These are phyloP conservation scores for Fimicolochytrium jonesii DNA, from an alignment of 192 early-diverging fungal genomes.

Conservation along the genomic window DNA sequence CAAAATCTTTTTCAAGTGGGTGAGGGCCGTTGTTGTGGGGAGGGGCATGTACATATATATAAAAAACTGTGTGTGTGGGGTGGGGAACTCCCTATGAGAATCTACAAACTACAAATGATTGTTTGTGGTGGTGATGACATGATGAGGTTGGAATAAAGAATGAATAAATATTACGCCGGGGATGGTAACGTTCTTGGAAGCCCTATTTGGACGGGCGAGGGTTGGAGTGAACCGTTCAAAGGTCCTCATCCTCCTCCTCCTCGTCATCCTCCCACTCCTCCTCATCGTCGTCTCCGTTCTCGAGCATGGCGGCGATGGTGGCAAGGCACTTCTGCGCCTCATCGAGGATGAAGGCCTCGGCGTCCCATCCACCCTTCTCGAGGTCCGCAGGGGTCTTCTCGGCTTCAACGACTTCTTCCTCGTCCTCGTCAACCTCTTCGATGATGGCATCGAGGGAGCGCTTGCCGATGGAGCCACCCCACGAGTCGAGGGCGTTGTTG, in stretches of 20 bases:
- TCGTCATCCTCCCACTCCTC: background rate
- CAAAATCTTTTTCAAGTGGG: too few relatives aligned
- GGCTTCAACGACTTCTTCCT: background rate
- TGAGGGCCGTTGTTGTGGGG: too few relatives aligned
- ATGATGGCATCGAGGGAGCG: background rate
- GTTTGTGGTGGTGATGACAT: too few relatives aligned
- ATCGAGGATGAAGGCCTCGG: slow-evolving; percentile 14
- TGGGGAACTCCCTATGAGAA: too few relatives aligned
- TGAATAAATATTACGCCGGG: too few relatives aligned
- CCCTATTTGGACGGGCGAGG: too few relatives aligned
- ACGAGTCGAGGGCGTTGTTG: slow-evolving; percentile 22
- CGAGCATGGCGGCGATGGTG: slow-evolving; percentile 11
- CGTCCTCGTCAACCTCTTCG: slow-evolving; percentile 2
- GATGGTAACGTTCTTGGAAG: too few relatives aligned
- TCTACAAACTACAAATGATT: too few relatives aligned
- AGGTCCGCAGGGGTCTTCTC: slow-evolving; percentile 2
- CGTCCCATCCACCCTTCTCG: slow-evolving; percentile 13
- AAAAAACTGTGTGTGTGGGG: too few relatives aligned
- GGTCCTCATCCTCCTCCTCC: slow-evolving; percentile 15
- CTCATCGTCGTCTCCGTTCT: slow-evolving; percentile 10
- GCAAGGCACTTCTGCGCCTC: slow-evolving; percentile 10
- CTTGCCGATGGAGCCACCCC: slow-evolving; percentile 11
- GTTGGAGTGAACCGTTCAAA: background rate
- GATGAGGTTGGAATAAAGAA: too few relatives aligned
- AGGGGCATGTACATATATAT: too few relatives aligned